A percentile compares a stretch with the other conserved stretches of the same genome.
These are phyloP conservation scores for Verticillium zaregamsianum DNA, from an alignment of 2,329 filamentous ascomycete species.

Conservation along the genomic window DNA sequence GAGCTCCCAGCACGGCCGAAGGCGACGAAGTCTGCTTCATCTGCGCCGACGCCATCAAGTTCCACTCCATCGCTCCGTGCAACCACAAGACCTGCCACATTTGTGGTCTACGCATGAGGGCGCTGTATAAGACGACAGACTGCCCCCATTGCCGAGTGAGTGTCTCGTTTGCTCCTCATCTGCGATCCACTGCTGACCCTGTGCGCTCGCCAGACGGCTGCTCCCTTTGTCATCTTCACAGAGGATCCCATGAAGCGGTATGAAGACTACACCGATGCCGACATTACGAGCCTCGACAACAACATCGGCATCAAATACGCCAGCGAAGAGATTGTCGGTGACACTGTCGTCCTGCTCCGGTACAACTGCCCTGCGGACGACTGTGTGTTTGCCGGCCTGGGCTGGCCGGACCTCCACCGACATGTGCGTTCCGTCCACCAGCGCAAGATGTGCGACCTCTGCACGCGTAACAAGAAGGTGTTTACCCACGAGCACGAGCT, in stretches of 20 bases:
- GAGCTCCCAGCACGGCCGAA: conserved; percentile 18
- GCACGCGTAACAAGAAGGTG: conserved; percentile 90
- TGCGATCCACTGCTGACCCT: conserved; percentile 14
- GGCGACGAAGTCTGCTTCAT: conserved; percentile 94
- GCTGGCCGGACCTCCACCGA: conserved; percentile 54
- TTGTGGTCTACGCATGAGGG: conserved; percentile 84
- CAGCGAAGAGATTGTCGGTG: conserved; percentile 82
- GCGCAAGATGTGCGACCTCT: conserved; percentile 89
- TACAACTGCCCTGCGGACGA: conserved; percentile 90
- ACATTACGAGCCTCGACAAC: conserved; percentile 75
- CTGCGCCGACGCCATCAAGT: conserved; percentile 84
- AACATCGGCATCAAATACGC: conserved; percentile 92
- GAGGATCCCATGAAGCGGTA: conserved; percentile 78
- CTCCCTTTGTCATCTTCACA: conserved; percentile 85
- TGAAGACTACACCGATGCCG: conserved; percentile 70
- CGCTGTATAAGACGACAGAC: conserved; percentile 92
- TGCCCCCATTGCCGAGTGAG: conserved; percentile 92
- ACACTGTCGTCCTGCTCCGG: conserved; percentile 79
- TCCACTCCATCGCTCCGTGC: conserved; percentile 86
- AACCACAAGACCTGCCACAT: conserved; percentile 98
- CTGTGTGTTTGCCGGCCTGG: conserved; percentile 76
- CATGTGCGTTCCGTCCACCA: conserved; percentile 81
- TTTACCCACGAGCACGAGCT: conserved; percentile 98
- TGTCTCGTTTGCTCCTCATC: neutral
- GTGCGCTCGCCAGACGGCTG: conserved; percentile 47